Evolutionary conservation across 208 protist genomes (phyloP).

Genomic region (Kentomonas sorsogonicus): DNA sequence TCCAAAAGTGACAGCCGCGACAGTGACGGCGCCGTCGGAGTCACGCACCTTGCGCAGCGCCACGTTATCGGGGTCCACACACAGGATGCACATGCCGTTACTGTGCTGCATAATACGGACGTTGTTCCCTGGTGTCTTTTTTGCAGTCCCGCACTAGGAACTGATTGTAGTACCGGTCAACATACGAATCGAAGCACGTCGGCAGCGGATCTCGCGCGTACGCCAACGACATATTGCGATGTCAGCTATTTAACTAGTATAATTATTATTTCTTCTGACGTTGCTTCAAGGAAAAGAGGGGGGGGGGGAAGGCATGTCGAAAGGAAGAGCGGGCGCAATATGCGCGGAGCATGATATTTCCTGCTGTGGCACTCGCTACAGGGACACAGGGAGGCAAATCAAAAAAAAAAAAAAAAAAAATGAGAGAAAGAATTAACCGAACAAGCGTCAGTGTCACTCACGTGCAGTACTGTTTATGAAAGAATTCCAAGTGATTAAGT

Average conservation of each 20-base stretch:
- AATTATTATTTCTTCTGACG: too few species aligned
- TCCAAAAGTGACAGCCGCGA: slow-evolving; percentile 16
- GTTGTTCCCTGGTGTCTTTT: slow-evolving; percentile 60
- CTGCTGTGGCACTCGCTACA: too few species aligned
- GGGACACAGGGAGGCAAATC: too few species aligned
- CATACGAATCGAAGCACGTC: slow-evolving; percentile 71
- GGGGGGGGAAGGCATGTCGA: too few species aligned
- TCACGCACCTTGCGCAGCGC: slow-evolving; percentile 17
- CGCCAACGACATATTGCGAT: too few species aligned
- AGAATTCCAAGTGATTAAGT: background rate
- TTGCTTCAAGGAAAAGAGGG: too few species aligned
- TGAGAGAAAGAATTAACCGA: background rate
- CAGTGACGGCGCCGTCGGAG: background rate
- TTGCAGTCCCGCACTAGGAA: slow-evolving; percentile 61
- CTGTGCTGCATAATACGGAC: slow-evolving; percentile 77
- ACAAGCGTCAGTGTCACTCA: background rate
- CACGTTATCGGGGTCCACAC: slow-evolving; percentile 63
- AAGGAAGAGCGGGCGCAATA: too few species aligned
- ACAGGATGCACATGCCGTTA: slow-evolving; percentile 78
- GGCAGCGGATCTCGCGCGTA: slow-evolving; percentile 16
- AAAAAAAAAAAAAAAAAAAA: slow-evolving; percentile 3
- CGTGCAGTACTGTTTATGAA: background rate
- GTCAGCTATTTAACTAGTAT: too few species aligned
- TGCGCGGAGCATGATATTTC: too few species aligned
- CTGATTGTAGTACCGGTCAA: slow-evolving; percentile 74